Evolutionary conservation across 1,139 yeast genomes (phyloP), one percentile per base, ranked within the genome.

Genomic region (Nakaseomyces kungkrabaensis): DNA sequence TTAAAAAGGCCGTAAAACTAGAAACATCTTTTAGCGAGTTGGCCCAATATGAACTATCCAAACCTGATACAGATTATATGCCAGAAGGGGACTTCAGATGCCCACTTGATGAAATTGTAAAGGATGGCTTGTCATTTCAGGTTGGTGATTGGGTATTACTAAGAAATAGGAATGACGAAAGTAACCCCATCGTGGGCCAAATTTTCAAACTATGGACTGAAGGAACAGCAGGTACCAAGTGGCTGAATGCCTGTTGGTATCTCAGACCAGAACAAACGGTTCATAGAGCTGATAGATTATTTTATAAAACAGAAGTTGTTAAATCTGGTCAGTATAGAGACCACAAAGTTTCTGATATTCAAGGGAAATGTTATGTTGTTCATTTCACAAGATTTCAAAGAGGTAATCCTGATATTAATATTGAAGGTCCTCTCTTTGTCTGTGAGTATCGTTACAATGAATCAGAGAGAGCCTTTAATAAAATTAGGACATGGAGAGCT

Each of bases 401-500:
- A 63, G 97, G 97, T 33, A 92, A 95, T 57, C 95, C 96, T 22
- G 88, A 85, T n/a, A 76, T 84, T 43, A 85, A 87, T 6, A 73
- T 71, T 45, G 85, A 81, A 47, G 86, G 94, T 24, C 92, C 95
- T 4, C 78, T 95, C 67, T 92, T 89, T 68, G 85, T 94, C 58
- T 92, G 98, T 71, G 98, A 92, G 68, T 87, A 82, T 67, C 81
- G 98, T 61, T 92, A 90, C 70, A 92, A 92, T 64, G 97, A 90
- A 65, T 77, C 79, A 51, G 95, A 86, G 61, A 88, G 87, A 65
- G 84, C 83, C 29, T 92, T 92, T 73, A 92, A 92, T 70, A 84
- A 94, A 65, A 92, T 92, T 61, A 79, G 97, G 63, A 92, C 98
- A 1, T 92, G 98, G 98, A 92, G 88, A 67, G 97, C 97, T 4